Percentiles rank a stretch among this genome's conserved stretches.
phyloP scores from a whole-genome alignment of 306 rosid genomes.

The Styphnolobium japonicum region DNA sequence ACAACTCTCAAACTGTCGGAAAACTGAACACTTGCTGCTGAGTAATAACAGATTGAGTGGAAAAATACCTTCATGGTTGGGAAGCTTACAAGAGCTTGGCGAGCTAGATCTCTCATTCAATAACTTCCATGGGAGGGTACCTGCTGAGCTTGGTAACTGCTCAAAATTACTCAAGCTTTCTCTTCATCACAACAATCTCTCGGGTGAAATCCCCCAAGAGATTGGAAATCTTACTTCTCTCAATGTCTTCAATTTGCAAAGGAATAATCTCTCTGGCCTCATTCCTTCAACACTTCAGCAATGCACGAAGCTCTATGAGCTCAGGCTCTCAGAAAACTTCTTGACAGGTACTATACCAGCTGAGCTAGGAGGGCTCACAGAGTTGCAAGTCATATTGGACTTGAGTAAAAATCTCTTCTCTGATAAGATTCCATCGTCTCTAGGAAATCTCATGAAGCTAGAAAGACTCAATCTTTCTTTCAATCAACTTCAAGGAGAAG shows the following conservation, averaged over 20 bases:
- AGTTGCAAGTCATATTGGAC: slow-evolving; percentile 83
- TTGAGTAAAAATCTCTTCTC: slow-evolving; percentile 62
- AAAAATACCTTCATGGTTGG: slow-evolving; percentile 63
- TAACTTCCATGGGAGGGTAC: slow-evolving; percentile 60
- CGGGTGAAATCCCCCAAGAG: slow-evolving; percentile 71
- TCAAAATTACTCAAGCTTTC: slow-evolving; percentile 74
- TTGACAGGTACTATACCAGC: slow-evolving; percentile 62
- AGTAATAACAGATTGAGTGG: slow-evolving; percentile 63
- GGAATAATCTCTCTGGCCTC: slow-evolving; percentile 63
- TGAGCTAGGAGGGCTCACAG: slow-evolving; percentile 66
- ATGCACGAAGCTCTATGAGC: slow-evolving; percentile 70
- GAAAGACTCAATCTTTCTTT: slow-evolving; percentile 81
- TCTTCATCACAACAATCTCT: slow-evolving; percentile 74
- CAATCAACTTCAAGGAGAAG: slow-evolving; percentile 65
- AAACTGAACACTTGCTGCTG: slow-evolving; percentile 69
- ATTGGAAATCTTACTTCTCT: slow-evolving; percentile 83
- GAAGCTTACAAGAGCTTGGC: slow-evolving; percentile 64
- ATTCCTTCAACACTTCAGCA: slow-evolving; percentile 69
- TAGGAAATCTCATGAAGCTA: slow-evolving; percentile 76
- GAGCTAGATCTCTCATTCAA: slow-evolving; percentile 88
- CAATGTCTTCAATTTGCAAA: slow-evolving; percentile 72
- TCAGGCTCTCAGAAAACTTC: slow-evolving; percentile 76
- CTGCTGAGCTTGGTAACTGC: slow-evolving; percentile 71
- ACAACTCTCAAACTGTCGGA: slow-evolving; percentile 55
- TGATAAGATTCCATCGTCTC: slow-evolving; percentile 71